Conservation (phyloP, 2,329 filamentous ascomycete species). For the Aspergillus oerlinghausenensis region DNA sequence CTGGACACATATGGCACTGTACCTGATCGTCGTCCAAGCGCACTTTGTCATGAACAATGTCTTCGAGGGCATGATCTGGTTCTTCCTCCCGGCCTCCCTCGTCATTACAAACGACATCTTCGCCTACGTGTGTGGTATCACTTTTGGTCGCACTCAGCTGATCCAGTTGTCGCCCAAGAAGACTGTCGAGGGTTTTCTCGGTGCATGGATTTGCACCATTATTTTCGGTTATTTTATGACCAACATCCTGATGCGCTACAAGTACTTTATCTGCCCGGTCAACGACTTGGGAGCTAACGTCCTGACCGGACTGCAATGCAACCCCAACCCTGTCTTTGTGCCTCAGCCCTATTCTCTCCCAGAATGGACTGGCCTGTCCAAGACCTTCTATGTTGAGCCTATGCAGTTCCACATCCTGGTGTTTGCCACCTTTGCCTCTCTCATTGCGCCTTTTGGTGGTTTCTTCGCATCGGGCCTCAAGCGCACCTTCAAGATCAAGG, state of each 20-base stretch:
- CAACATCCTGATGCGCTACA: conserved; percentile 79
- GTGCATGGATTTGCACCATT: conserved; percentile 91
- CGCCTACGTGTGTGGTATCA: conserved; percentile 95
- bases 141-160: conserved; percentile 90
- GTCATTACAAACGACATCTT: conserved; percentile 99
- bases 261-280: conserved; percentile 97
- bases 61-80: conserved; percentile 99
- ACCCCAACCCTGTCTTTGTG: conserved; percentile 86
- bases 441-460: conserved; percentile 94
- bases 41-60: conserved; percentile 99
- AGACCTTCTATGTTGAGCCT: conserved; percentile 71
- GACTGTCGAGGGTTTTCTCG: conserved; percentile 96
- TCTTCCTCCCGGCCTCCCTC: conserved; percentile 89
- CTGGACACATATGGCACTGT: conserved; percentile 99
- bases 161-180: conserved; percentile 99
- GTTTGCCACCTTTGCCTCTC: conserved; percentile 87
- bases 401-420: conserved; percentile 91
- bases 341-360: conserved; percentile 70
- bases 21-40: conserved; percentile 93
- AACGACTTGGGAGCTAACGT: conserved; percentile 93
- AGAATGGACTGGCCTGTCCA: conserved; percentile 65
- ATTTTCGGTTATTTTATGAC: conserved; percentile 78
- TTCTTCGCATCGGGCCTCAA: conserved; percentile 98
- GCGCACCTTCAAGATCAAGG: conserved; percentile 99
- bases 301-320: conserved; percentile 84